Base-by-base conservation (phyloP, 1,139 yeast genomes). In the Nakaseomyces sp. region DNA sequence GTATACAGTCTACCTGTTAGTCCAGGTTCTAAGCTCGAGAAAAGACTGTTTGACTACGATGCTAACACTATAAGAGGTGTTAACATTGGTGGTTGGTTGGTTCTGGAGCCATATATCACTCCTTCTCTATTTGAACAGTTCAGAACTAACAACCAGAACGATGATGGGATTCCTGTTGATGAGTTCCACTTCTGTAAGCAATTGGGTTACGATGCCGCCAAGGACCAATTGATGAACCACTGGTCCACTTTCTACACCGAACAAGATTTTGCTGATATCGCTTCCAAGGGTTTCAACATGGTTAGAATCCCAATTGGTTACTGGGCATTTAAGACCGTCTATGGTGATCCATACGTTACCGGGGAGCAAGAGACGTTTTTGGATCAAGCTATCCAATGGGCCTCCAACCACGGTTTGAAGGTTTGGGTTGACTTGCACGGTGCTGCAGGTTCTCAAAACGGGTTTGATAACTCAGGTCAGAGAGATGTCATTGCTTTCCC, bases 371-470 rank as follows among this genome's bases (percentile, higher is more conserved):
- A 72, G 44, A 60, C 65, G 15, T 86, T 82, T 62, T 68, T 89
- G 48, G 88, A 84, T 55, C 68, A 72, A 53, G 95, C 96, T 8
- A 68, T 89, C 42, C 72, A 65, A 19, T 89, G 96, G 96, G 78
- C 85, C 41, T 66, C 76, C 45, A 67, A 70, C 17, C 57, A 79
- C 54, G 74, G 73, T 41, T 63, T 89, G 54, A 79, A 82, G 61
- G 94, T 77, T 18, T 87, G 96, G 96, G 73, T 89, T 44, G 98
- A 89, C 64, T 69, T 89, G 55, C 98, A 89, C 63, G 97, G 97
- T 46, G 93, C 87, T 24, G 93, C 96, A 40, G 97, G 96, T n/a
- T 84, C 95, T 17, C 97, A 89, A 66, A 89, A 89, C 61, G 96
- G 97, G 17, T 89, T 89, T 61, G 98, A 91, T 64, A 89, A 89